Evolutionary conservation across 441 rosid genomes (phyloP).

Genomic region (Eruca vesicaria): DNA sequence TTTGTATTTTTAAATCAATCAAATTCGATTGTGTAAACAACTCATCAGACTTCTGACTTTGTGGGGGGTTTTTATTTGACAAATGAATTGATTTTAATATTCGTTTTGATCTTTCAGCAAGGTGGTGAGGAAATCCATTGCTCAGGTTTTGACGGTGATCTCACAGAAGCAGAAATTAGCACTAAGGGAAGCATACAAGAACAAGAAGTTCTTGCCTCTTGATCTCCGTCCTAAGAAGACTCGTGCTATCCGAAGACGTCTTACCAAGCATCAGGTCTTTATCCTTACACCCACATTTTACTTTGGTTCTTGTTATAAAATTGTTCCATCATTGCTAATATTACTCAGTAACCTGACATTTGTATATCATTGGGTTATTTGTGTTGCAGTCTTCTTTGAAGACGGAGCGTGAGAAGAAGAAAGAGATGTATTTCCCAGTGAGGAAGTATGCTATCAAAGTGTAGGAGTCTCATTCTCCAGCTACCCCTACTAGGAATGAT

Average conservation of each 20-base stretch:
- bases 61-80: not conserved
- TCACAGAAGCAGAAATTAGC: conserved; percentile 85
- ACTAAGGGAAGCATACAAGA: conserved; percentile 75
- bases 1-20: not conserved
- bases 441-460: conserved; percentile 48
- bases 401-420: conserved; percentile 65
- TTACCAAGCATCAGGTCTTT: conserved; percentile 79
- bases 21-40: not conserved
- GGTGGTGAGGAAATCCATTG: conserved; percentile 83
- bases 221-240: conserved; percentile 97
- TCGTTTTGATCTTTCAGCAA: conserved; percentile 43
- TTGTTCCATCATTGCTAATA: not conserved
- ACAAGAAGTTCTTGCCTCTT: conserved; percentile 79
- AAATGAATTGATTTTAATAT: not conserved
- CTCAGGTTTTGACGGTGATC: conserved; percentile 87
- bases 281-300: not conserved
- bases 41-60: not conserved
- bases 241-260: conserved; percentile 82
- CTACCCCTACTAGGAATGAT: not conserved
- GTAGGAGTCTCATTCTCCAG: conserved; percentile 4
- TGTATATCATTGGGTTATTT: not conserved
- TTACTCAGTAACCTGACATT: not conserved
- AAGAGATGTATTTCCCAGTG: conserved; percentile 57
- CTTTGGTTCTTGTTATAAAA: not conserved
- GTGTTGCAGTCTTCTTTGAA: conserved; percentile 40